phyloP scores from a whole-genome alignment of 1,284 basidiomycete genomes.

The Rhodofomes roseus region DNA sequence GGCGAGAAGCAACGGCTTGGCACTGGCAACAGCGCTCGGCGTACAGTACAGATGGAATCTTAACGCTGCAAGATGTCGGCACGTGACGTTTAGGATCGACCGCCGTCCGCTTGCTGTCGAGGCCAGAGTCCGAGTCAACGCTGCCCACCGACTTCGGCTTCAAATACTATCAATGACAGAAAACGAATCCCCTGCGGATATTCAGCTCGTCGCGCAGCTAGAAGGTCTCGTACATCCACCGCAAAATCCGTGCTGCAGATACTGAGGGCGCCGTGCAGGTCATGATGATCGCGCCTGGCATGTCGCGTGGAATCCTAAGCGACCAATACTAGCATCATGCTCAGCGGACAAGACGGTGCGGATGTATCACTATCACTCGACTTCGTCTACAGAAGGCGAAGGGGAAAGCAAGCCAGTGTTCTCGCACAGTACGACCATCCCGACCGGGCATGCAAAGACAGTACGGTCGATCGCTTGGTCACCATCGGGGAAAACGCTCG shows the following conservation, averaged over 20 bases:
- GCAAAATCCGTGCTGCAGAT: background rate
- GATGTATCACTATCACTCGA: constrained; percentile 68
- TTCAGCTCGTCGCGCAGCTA: constrained; percentile 7
- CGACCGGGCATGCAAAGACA: constrained; percentile 87
- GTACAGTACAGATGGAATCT: too few species aligned
- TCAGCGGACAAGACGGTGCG: constrained; percentile 93
- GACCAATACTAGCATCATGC: constrained; percentile 86
- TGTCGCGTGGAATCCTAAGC: constrained; percentile 87
- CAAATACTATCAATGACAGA: background rate
- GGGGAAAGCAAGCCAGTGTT: constrained; percentile 37
- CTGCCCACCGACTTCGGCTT: background rate
- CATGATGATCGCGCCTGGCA: constrained; percentile 90
- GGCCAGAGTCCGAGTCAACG: background rate
- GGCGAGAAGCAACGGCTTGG: too few species aligned
- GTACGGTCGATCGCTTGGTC: constrained; percentile 91
- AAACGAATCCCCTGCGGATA: background rate
- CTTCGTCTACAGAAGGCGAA: constrained; percentile 19
- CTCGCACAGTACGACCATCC: constrained; percentile 57
- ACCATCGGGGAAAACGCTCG: constrained; percentile 85
- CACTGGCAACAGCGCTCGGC: too few species aligned
- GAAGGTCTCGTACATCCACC: constrained; percentile 3
- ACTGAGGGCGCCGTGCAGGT: constrained; percentile 37
- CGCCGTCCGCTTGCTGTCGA: too few species aligned
- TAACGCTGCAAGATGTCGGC: too few species aligned
- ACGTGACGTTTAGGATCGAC: background rate